Evolutionary conservation across 2,329 filamentous ascomycete species (phyloP), one percentile per base, ranked within the genome.

Genomic region (Pseudogymnoascus sp.): DNA sequence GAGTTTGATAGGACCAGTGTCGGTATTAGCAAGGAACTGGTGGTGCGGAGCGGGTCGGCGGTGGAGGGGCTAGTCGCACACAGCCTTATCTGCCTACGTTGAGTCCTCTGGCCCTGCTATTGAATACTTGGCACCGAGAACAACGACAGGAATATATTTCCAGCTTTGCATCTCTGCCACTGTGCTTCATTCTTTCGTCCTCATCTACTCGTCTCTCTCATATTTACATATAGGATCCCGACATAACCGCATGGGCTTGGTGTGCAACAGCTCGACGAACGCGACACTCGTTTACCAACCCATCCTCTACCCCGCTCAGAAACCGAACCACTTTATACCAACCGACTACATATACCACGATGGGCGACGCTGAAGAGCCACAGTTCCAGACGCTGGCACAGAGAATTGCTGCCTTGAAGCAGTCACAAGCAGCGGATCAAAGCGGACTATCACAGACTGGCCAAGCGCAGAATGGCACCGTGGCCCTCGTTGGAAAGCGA

Each of bases 281-380:
- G 35, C 50, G 28, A 33, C 50, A 33, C 50, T 33, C 50, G 50
- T 57, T 57, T 57, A 33, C 50, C 50, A 21, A 13, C 28, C n/a
- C 50, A 57, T 19, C 28, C 50, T 21, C 50, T 57, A 57, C 50
- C 50, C 50, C 50, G 50, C 50, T 21, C 28, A 57, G 26, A 35
- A 33, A 57, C 28, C 50, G 50, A 33, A 57, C 50, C 50, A 33
- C 26, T 33, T 33, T 15, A 57, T 57, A 57, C 17, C 10, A 11
- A 35, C 6, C 50, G 50, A 35, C 11, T 15, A 33, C 11, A 57
- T 57, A 57, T 40, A 40, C 26, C 63, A 68, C 61, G 64, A 87
- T 87, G 85, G 79, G 83, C 7, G 85, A 87, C 62, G 77, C 80
- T 50, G 83, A 86, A 69, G 85, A 87, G 70, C 83, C 83, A 40